Conservation (phyloP, 371 early-diverging fungal species). For the Lichtheimia ornata region DNA sequence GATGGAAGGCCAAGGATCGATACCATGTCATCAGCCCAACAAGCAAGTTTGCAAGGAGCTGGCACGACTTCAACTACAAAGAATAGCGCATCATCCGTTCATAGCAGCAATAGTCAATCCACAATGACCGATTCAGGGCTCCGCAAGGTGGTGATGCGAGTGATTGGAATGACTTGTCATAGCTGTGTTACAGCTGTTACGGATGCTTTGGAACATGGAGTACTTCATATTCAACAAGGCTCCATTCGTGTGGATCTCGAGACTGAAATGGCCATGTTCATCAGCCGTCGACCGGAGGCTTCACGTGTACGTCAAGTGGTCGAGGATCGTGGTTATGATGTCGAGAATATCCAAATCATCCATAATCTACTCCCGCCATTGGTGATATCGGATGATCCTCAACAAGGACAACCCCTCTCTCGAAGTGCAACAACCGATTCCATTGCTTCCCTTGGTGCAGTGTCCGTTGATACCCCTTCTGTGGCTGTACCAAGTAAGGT, state of each 20-base stretch:
- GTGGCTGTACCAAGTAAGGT: conserved; percentile 39
- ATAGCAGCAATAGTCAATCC: no score
- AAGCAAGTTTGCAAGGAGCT: neutral
- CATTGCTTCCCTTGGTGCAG: conserved; percentile 24
- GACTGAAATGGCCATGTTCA: conserved; percentile 51
- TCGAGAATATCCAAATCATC: conserved; percentile 48
- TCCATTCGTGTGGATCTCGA: conserved; percentile 42
- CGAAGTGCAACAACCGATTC: conserved; percentile 9
- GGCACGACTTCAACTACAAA: neutral
- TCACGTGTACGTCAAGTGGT: conserved; percentile 26
- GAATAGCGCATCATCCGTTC: no score
- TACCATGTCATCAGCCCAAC: neutral
- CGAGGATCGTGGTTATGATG: conserved; percentile 38
- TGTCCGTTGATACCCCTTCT: conserved; percentile 26
- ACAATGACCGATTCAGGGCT: conserved; percentile 1
- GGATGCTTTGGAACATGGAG: conserved; percentile 27
- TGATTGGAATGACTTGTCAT: conserved; percentile 39
- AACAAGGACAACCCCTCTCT: neutral
- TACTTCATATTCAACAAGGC: conserved; percentile 28
- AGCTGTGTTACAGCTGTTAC: conserved; percentile 38
- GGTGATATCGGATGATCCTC: conserved; percentile 9
- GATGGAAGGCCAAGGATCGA: conserved; percentile 26
- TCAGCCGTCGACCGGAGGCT: conserved; percentile 30
- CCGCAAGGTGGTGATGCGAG: conserved; percentile 50
- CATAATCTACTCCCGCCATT: conserved; percentile 42